phyloP scores from a whole-genome alignment of 2,329 filamentous ascomycete genomes.

The Fusarium hostae region DNA sequence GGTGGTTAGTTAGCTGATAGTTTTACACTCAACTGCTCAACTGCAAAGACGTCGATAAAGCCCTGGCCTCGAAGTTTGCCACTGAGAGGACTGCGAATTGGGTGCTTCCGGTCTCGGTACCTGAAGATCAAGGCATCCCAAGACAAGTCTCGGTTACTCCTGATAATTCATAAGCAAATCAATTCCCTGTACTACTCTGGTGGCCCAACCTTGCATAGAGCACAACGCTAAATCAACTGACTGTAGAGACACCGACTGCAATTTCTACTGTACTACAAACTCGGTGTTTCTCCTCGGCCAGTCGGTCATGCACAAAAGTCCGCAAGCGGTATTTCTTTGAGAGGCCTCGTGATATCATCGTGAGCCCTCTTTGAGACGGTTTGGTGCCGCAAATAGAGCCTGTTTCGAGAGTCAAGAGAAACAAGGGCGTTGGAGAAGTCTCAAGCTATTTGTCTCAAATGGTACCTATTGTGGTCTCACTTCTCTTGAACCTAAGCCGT shows the following conservation, averaged over 20 bases:
- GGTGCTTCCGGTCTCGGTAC: neutral
- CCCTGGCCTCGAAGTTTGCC: neutral
- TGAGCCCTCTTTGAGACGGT: conserved; percentile 2
- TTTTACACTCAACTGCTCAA: neutral
- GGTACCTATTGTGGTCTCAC: neutral
- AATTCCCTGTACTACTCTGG: conserved; percentile 2
- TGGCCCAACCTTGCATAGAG: conserved; percentile 1
- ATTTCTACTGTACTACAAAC: conserved; percentile 15
- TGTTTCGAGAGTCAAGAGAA: neutral
- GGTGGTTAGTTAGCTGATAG: neutral
- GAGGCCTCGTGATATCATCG: conserved; percentile 3
- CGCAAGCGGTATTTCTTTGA: conserved; percentile 1
- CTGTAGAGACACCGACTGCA: neutral
- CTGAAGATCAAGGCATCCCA: neutral
- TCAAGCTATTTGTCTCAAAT: neutral
- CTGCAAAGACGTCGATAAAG: neutral
- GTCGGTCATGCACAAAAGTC: conserved; percentile 3
- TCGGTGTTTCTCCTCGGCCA: conserved; percentile 5
- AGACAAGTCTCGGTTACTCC: neutral
- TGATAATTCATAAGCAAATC: neutral
- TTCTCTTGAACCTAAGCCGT: neutral
- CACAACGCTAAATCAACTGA: neutral
- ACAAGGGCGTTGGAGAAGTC: neutral
- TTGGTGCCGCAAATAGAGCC: conserved; percentile 7
- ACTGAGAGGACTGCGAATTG: neutral